Base-by-base conservation (phyloP, 73 alveolate genomes). In the Paramecium pentaurelia region DNA sequence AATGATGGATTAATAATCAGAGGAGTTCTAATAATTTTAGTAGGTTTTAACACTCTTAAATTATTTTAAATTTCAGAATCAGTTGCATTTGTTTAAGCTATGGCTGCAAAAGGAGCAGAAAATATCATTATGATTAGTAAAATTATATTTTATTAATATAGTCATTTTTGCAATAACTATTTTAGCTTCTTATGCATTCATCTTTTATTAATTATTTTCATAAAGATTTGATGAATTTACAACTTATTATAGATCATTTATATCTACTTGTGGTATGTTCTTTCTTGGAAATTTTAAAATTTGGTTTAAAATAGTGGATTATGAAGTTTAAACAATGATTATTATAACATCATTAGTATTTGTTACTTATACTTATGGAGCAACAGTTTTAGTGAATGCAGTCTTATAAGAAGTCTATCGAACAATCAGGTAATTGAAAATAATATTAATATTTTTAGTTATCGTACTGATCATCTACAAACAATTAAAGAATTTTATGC, bases 41-140 rank as follows among this genome's bases (percentile, higher is more conserved):
- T 80, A 11, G 91, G 77, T 1, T 80, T 80, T 8, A 80, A 80
- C 30, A 80, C 91, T 47, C 91, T 80, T 18, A 80, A 49, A 80
- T 25, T 80, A 42, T 80, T 44, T 80, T 36, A 80, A 36, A 80
- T 80, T 0, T 80, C 91, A 42, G 44, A 42, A 45, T 80, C 91
- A 45, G 91, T 80, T 22, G 91, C 91, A 80, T 80, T 80, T 45
- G 58, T 80, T 27, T 47, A 80, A 44, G 91, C 91, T 11, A 80
- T 80, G 91, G 91, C 91, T 18, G 75, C 58, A 1, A 80, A 80
- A 36, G 91, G 91, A 20, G 91, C 91, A 0, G 91, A 80, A 44
- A 45, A 42, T 14, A 80, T 80, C 16, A 80, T 80, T 16, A 80
- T 80, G 91, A 80, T 80, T n/a, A 80, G 91, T 80, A 80, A 12